phyloP scores from a whole-genome alignment of 148 eudicot species.

The Dianthus caryophyllus region DNA sequence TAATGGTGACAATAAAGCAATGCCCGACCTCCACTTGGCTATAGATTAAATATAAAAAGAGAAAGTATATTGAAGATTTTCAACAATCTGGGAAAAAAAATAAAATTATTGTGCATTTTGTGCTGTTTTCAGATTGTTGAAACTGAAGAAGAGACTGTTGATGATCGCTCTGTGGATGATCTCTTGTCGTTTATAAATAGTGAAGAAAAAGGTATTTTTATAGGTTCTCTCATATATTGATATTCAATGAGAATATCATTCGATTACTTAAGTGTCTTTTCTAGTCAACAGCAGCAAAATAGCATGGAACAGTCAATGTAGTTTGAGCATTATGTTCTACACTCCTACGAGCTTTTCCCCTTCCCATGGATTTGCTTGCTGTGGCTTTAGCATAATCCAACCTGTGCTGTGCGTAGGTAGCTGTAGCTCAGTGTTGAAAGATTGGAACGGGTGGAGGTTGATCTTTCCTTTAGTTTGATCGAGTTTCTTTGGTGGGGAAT shows the following conservation, averaged over 20 bases:
- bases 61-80: neutral
- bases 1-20: neutral
- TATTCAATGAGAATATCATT: neutral
- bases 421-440: neutral
- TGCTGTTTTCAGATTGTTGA: slow-evolving; percentile 44
- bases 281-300: neutral
- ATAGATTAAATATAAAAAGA: neutral
- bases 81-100: no score
- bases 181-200: slow-evolving; percentile 78
- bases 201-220: slow-evolving; percentile 49
- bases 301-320: neutral
- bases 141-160: slow-evolving; percentile 57
- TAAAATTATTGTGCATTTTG: slow-evolving; percentile 12
- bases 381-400: neutral
- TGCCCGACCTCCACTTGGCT: neutral
- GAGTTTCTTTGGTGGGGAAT: neutral
- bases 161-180: slow-evolving; percentile 82
- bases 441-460: neutral
- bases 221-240: neutral
- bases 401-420: neutral
- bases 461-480: neutral
- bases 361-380: slow-evolving; percentile 1
- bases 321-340: neutral
- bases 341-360: neutral
- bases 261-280: neutral